These are phyloP conservation scores for Scheffersomyces segobiensis DNA, from an alignment of 1,139 yeast species.

Conservation along the genomic window DNA sequence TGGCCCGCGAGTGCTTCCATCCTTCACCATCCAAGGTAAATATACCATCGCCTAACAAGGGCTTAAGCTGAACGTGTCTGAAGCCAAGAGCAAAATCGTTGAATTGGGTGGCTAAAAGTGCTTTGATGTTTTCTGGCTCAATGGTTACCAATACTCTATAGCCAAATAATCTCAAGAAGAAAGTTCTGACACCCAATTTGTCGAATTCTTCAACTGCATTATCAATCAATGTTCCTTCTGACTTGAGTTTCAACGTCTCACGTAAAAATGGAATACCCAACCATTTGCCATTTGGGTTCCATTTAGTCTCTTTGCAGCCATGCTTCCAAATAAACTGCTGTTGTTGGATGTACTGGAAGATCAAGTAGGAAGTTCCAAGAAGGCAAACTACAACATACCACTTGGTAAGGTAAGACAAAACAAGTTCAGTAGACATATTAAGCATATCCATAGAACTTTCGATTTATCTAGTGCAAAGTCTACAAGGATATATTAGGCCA, in stretches of 20 bases:
- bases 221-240: background rate
- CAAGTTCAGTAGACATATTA: background rate
- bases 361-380: conserved; percentile 4
- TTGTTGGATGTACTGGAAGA: conserved; percentile 2
- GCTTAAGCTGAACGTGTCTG: conserved; percentile 11
- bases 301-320: conserved; percentile 12
- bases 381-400: conserved; percentile 7
- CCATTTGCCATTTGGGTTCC: conserved; percentile 4
- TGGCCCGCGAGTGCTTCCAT: conserved; percentile 16
- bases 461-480: no score
- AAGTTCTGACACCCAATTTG: background rate
- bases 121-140: conserved; percentile 9
- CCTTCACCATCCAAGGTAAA: conserved; percentile 16
- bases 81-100: conserved; percentile 15
- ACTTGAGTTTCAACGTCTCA: background rate
- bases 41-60: conserved; percentile 15
- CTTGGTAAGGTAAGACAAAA: conserved; percentile 2
- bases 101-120: conserved; percentile 13
- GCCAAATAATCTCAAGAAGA: background rate
- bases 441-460: no score
- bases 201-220: background rate
- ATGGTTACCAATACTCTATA: conserved; percentile 5
- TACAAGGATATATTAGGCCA: no score
- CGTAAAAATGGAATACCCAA: background rate
- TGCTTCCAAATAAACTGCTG: conserved; percentile 7